Evolutionary conservation across 345 rosid species (phyloP), one percentile per base, ranked within the genome.

Genomic region (Eucalyptus polybractea): DNA sequence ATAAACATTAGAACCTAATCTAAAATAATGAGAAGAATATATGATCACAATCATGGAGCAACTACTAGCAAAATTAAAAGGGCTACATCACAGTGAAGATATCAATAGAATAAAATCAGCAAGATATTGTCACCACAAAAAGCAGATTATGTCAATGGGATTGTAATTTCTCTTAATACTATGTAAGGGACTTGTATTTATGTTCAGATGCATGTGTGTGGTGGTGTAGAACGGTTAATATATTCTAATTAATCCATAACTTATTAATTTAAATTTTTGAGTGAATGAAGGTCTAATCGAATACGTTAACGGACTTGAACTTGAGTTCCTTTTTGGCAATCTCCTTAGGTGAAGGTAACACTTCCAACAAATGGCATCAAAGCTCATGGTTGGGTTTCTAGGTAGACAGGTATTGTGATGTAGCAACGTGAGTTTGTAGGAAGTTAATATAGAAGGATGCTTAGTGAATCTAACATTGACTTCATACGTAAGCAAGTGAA

Each of bases 211-310:
- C 0, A 53, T 0, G 24, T 19, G 4, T 53, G 58, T 1, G 24
- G 24, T 53, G 24, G 10, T 53, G 10, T 53, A 53, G 0, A 53
- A 4, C 0, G 0, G 1, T 53, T 53, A 53, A 53, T 53, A 19
- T 3, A 53, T 53, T 3, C 2, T 53, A 53, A 53, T 53, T 53
- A 7, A 7, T 51, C 1, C 1, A 51, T 51, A 51, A 51, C 1
- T 17, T 1, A 51, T 51, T 51, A 0, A 0, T 51, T 51, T 51
- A 17, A 51, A 51, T 51, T 17, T 51, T 51, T 7, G 4, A 51
- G 4, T 17, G 1, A 51, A 17, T 51, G 0, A 3, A 17, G 1
- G 0, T 19, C 0, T 1, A 53, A 53, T 53, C 2, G 0, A 53
- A 53, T 53, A 53, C 19, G 5, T 53, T 19, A 0, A 53, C 1